Evolutionary conservation across 208 protist genomes (phyloP), one percentile per base, ranked within the genome.

Genomic region (Wallacemonas sp.): DNA sequence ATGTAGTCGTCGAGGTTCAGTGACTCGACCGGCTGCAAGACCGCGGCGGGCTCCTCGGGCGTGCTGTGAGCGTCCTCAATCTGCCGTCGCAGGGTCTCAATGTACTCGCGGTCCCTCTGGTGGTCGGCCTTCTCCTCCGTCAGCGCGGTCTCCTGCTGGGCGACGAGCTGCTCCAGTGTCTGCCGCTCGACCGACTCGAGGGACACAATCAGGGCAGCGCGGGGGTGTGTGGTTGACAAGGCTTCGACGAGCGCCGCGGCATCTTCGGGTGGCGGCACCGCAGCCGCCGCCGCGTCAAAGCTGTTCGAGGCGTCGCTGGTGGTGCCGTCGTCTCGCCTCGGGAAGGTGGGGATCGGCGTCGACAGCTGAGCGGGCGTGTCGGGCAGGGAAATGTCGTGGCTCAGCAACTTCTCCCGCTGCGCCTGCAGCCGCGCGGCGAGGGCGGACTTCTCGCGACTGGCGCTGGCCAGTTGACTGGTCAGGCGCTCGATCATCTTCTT

Each of bases 1-100:
- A 77, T 82, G 73, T 94, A 94, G 38, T 89, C 85, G 62, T 85
- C 79, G 1, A 88, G 74, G 23, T 83, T 76, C 46, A 92, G 63
- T 18, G 67, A 48, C 26, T 89, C 83, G 12, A 92, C 72, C 10
- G 89, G 84, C 44, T 77, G 79, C 31, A 76, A 55, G 22, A 63
- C 50, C 8, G 14, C 36, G 3, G 59, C 45, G n/a, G 26, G 22
- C 29, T 91, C 89, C 18, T 62, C 52, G 14, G 68, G 52, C 2
- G 46, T 59, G 16, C 78, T 25, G 1, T 80, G 48, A 1, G 67
- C 67, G 11, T 67, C 64, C 8, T 52, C 18, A 23, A 94, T 67
- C 55, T 79, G 57, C 28, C 70, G 42, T 31, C 68, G 71, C 26
- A 94, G 74, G 22, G 71, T 70, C 49, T 46, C 57, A 22, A 90